These are phyloP conservation scores for Luffa aegyptiaca DNA, from an alignment of 306 rosid species.

Conservation along the genomic window DNA sequence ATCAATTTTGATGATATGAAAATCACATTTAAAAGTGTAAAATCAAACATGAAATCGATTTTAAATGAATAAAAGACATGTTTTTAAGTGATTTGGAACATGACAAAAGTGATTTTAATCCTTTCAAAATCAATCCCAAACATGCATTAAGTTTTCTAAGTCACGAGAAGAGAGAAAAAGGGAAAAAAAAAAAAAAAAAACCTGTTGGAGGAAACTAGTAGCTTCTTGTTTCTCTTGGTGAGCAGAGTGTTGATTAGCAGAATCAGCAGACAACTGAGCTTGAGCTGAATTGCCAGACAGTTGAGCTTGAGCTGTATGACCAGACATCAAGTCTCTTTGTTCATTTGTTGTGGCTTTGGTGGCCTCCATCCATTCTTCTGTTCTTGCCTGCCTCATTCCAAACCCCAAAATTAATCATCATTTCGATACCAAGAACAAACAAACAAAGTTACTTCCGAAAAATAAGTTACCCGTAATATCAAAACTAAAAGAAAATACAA, in stretches of 20 bases:
- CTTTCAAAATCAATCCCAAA: too few relatives aligned
- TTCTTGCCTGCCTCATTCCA: constrained; percentile 14
- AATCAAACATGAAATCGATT: too few relatives aligned
- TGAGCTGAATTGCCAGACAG: constrained; percentile 17
- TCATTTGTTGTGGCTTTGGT: constrained; percentile 18
- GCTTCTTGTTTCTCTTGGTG: constrained; percentile 24
- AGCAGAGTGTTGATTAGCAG: neutral
- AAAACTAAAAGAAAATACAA: too few relatives aligned
- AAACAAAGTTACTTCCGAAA: too few relatives aligned
- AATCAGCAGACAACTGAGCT: neutral
- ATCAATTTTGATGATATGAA: too few relatives aligned
- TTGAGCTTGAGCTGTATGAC: constrained; percentile 11
- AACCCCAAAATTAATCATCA: neutral
- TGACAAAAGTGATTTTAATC: too few relatives aligned
- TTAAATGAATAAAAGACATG: too few relatives aligned
- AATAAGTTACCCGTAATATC: too few relatives aligned
- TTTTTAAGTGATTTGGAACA: too few relatives aligned
- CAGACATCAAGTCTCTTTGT: constrained; percentile 18
- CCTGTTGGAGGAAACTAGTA: constrained; percentile 40
- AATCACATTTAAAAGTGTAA: too few relatives aligned
- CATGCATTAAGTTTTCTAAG: neutral
- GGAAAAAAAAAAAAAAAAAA: neutral
- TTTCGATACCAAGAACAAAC: too few relatives aligned
- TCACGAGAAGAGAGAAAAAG: neutral
- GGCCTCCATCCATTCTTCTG: constrained; percentile 18